These are phyloP conservation scores for Mycosphaerella sp. DNA, from an alignment of 2,329 filamentous ascomycete species.

Conservation along the genomic window DNA sequence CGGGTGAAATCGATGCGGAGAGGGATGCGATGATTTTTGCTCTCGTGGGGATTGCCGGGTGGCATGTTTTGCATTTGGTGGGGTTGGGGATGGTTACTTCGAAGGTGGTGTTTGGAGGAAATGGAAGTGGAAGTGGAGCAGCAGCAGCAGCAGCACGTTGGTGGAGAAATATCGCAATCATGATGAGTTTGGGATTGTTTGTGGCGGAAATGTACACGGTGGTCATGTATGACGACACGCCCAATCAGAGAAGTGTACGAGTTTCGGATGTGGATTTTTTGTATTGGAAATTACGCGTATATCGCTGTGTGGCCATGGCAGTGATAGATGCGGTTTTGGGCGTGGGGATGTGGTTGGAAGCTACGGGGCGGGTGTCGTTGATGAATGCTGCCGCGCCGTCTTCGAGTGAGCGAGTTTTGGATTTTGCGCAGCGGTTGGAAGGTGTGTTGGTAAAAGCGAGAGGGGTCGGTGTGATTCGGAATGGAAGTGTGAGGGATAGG, in stretches of 20 bases:
- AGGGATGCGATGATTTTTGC: slow-evolving; percentile 70
- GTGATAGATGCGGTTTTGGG: slow-evolving; percentile 59
- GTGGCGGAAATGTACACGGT: slow-evolving; percentile 61
- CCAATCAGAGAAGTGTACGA: slow-evolving; percentile 57
- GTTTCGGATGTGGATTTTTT: slow-evolving; percentile 59
- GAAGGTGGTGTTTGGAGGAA: too few relatives aligned
- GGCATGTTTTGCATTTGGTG: too few relatives aligned
- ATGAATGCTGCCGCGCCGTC: slow-evolving; percentile 56
- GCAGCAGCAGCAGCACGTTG: too few relatives aligned
- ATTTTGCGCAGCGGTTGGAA: slow-evolving; percentile 51
- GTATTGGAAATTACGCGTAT: slow-evolving; percentile 61
- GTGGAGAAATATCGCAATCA: slow-evolving; percentile 56
- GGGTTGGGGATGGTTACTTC: too few relatives aligned
- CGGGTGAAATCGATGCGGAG: slow-evolving; percentile 37
- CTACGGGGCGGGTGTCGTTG: slow-evolving; percentile 47
- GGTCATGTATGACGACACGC: slow-evolving; percentile 57
- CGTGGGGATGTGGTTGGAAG: slow-evolving; percentile 63
- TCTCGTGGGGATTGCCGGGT: too few relatives aligned
- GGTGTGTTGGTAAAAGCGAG: slow-evolving; percentile 59
- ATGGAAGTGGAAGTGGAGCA: too few relatives aligned
- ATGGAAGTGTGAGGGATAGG: slow-evolving; percentile 69
- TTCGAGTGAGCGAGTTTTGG: slow-evolving; percentile 61
- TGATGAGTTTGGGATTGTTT: slow-evolving; percentile 54
- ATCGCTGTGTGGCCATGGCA: slow-evolving; percentile 59
- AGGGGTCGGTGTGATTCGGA: slow-evolving; percentile 68